Evolutionary conservation across 2,329 filamentous ascomycete genomes (phyloP), one percentile per base, ranked within the genome.

Genomic region (Macrophomina tecta): DNA sequence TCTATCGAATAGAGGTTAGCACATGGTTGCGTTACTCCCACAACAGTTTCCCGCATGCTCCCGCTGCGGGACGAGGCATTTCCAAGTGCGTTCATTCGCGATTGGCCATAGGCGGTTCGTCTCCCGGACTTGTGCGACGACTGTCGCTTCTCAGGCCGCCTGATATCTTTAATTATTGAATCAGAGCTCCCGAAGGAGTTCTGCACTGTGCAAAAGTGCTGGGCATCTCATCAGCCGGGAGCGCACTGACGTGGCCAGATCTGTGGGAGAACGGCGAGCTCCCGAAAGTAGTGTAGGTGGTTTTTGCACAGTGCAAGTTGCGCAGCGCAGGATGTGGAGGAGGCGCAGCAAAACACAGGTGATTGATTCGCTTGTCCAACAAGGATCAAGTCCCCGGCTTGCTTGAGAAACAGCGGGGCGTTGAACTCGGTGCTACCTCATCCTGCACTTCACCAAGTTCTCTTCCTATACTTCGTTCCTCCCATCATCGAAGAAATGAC

Each of bases 281-380:
- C 12, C n/a, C 16, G 14, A 9, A 18, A 14, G 52, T 38, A 30
- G 53, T 34, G 53, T 34, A 58, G 53, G 23, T n/a, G 23, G 23
- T 32, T 45, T 60, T 60, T 61, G 56, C 56, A 61, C 55, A 8
- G 55, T 46, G 55, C 55, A 58, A 12, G 30, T 30, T 58, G 36
- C 55, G 45, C 38, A 16, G 34, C 38, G 53, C 55, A 49, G 32
- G 23, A 34, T n/a, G 28, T 28, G 23, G 18, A 42, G 34, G 36
- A 38, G 16, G 34, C 36, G 32, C 51, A 55, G n/a, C 52, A 38
- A 11, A 6, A 16, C 7, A 55, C 9, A 18, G 34, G 32, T 38
- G 52, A 46, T 23, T 61, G 36, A 34, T 40, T 28, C 56, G 45
- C 28, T 61, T 46, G 11, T 45, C 9, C 16, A 9, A 14, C 16